These are phyloP conservation scores for Aegilops umbellulata DNA, from an alignment of 176 grass and related monocot species.

Conservation along the genomic window DNA sequence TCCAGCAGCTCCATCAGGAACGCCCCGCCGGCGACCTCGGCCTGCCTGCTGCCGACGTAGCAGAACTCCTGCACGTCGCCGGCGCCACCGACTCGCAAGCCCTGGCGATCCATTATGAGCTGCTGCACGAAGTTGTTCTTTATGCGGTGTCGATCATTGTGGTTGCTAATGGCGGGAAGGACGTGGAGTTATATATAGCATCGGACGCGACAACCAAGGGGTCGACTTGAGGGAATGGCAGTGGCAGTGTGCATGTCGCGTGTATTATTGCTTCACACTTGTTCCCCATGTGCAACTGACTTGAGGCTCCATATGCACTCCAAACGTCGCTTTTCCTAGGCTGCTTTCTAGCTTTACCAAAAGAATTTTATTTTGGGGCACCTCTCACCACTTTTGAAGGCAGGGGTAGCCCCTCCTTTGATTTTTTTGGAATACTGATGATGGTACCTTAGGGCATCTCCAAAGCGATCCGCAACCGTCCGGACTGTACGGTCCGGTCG, in stretches of 20 bases:
- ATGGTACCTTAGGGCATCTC: too few species aligned
- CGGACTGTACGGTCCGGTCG: too few species aligned
- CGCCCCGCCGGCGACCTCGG: constrained; percentile 32
- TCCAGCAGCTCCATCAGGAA: constrained; percentile 67
- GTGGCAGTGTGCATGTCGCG: neutral
- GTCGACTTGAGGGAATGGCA: neutral
- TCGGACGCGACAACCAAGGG: constrained; percentile 19
- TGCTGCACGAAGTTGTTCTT: neutral
- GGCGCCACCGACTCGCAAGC: neutral
- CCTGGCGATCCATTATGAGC: constrained; percentile 30
- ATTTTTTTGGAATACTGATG: too few species aligned
- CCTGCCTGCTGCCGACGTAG: neutral
- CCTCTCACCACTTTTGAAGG: neutral
- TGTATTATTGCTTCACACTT: constrained; percentile 33
- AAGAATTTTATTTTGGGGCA: neutral
- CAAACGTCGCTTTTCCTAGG: neutral
- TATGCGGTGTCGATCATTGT: neutral
- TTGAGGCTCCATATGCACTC: neutral
- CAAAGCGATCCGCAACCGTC: too few species aligned
- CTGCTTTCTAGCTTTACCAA: neutral
- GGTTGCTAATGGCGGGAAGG: constrained; percentile 31
- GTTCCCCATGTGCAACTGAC: constrained; percentile 28
- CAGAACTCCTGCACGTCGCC: neutral
- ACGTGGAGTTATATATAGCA: constrained; percentile 15
- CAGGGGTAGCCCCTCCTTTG: too few species aligned